Conservation (phyloP, 148 eudicot species). For the Fagopyrum tataricum region DNA sequence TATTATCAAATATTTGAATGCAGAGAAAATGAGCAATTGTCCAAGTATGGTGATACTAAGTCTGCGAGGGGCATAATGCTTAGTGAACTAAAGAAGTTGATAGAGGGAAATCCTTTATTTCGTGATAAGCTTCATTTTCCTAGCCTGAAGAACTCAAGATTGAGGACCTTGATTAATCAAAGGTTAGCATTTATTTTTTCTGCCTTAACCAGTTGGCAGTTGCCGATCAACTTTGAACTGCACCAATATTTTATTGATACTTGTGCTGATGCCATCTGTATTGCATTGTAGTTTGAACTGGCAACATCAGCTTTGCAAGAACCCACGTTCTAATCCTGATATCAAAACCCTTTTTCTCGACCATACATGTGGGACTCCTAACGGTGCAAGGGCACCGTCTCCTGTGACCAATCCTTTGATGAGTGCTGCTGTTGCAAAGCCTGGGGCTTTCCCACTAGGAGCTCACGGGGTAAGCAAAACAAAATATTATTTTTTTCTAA, state of each 20-base stretch:
- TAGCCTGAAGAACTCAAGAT: constrained; percentile 58
- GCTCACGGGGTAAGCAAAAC: constrained; percentile 72
- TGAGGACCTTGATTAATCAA: constrained; percentile 76
- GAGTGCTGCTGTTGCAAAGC: constrained; percentile 57
- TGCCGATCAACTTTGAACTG: neutral
- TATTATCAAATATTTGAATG: neutral
- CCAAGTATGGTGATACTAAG: constrained; percentile 89
- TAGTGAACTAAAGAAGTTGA: constrained; percentile 72
- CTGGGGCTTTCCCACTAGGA: constrained; percentile 72
- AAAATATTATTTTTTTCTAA: neutral
- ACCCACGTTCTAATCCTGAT: constrained; percentile 82
- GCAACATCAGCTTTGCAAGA: constrained; percentile 97
- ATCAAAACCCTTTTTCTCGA: constrained; percentile 89
- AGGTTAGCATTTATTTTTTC: constrained; percentile 32
- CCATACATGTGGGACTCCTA: constrained; percentile 86
- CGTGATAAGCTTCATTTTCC: constrained; percentile 85
- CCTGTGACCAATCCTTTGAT: constrained; percentile 75
- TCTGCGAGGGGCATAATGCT: constrained; percentile 83
- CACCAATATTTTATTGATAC: neutral
- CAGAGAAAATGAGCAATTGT: constrained; percentile 86
- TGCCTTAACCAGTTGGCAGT: neutral
- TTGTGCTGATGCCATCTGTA: constrained; percentile 15
- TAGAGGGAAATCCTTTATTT: constrained; percentile 82
- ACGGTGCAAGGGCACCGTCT: constrained; percentile 83
- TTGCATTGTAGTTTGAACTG: constrained; percentile 65